Base-by-base conservation (phyloP, 2,329 filamentous ascomycete species). In the Nigrospora osmanthi region DNA sequence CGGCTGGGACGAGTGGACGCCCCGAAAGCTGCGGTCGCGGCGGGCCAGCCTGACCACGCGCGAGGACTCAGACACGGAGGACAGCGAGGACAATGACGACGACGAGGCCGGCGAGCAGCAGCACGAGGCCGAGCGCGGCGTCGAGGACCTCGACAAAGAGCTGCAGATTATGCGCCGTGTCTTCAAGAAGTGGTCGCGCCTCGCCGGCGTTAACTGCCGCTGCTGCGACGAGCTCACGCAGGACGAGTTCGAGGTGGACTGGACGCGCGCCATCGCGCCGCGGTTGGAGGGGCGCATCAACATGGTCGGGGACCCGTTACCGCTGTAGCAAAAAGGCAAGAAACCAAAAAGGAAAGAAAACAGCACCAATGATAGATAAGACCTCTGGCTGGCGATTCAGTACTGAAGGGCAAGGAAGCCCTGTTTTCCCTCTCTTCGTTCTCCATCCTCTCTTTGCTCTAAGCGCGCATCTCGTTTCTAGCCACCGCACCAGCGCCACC, bases 261-360 rank as follows among this genome's bases (percentile, higher is more conserved):
- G 89, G 88, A 91, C 87, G 10, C 80, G 78, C 49, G 84, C 87
- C 2, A 90, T 95, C 61, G 80, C 83, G 45, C 89, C 89, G 1
- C 75, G 76, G 46, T 49, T 91, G 10, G 89, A 95, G 60, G 88
- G 87, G 1, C 76, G 89, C 40, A 94, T 95, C 36, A 62, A 59
- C 31, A 75, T 73, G 60, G 58, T 74, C 3, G 56, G 51, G 31
- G 23, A 28, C 23, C 23, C 23, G 23, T 28, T 28, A 10, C 23
- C 23, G 7, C 6, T 28, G 23, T 28, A 28, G 23, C 6, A 28
- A 10, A 7, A 6, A 28, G 10, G 23, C 23, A 2, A 28, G 2
- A 7, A 7, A 7, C 2, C 2, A 10, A 28, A 28, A 10, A 28
- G 9, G 23, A 28, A 28, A 10, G 23, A 28, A 28, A 6, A 10